A percentile compares a stretch with the other conserved stretches of the same genome.
Conservation (phyloP, 768 basidiomycete species). For the Erythrobasidium yunnanense region DNA sequence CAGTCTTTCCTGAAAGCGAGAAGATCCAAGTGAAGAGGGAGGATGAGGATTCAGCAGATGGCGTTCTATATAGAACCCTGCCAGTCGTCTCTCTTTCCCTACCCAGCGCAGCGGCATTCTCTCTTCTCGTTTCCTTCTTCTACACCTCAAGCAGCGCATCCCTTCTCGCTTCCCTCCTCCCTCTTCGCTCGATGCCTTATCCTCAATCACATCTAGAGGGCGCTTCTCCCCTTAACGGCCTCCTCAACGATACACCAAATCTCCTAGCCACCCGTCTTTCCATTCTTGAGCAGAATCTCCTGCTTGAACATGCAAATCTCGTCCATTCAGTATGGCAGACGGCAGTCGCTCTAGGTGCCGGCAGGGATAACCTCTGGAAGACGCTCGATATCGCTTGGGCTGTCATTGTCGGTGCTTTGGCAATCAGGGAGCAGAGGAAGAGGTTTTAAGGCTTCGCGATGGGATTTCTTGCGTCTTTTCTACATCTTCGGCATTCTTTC, state of each 20-base stretch:
- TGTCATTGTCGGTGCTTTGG: slow-evolving; percentile 28
- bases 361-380: slow-evolving; percentile 29
- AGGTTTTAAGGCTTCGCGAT: neutral
- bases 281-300: slow-evolving; percentile 1
- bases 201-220: too few relatives aligned
- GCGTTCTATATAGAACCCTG: slow-evolving; percentile 39
- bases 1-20: neutral
- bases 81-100: slow-evolving; percentile 62
- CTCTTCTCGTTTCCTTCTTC: slow-evolving; percentile 55
- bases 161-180: slow-evolving; percentile 58
- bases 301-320: slow-evolving; percentile 25
- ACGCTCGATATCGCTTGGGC: slow-evolving; percentile 29
- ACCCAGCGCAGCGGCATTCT: slow-evolving; percentile 61
- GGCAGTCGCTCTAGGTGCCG: slow-evolving; percentile 29
- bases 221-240: slow-evolving; percentile 39
- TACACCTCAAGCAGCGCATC: slow-evolving; percentile 56
- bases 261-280: slow-evolving; percentile 23
- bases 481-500: too few relatives aligned
- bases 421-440: slow-evolving; percentile 9
- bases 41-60: neutral
- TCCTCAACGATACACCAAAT: neutral
- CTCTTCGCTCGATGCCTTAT: too few relatives aligned
- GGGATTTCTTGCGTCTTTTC: too few relatives aligned
- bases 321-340: slow-evolving; percentile 31
- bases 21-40: neutral